Percentiles rank a stretch among this genome's conserved stretches.
Evolutionary conservation across 2,329 filamentous ascomycete genomes (phyloP).

Genomic region (Geosmithia flava): DNA sequence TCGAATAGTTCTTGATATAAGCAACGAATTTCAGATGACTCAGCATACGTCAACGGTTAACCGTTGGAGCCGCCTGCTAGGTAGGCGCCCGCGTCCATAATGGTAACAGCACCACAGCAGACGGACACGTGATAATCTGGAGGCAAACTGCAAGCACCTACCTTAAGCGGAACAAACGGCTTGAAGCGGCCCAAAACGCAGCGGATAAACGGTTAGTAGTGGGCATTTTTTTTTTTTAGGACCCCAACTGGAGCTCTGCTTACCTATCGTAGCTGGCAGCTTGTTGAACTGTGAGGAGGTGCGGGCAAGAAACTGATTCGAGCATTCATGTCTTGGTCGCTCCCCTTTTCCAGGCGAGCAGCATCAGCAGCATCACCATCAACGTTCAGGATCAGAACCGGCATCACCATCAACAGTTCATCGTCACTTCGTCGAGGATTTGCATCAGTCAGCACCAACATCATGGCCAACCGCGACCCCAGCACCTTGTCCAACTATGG

Average conservation of each 20-base stretch:
- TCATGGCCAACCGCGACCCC: constrained; percentile 49
- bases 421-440: neutral
- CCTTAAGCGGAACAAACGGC: neutral
- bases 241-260: neutral
- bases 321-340: constrained; percentile 1
- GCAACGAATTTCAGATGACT: neutral
- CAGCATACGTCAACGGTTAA: neutral
- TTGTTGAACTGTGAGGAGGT: too few relatives aligned
- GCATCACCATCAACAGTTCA: neutral
- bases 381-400: neutral
- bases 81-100: too few relatives aligned
- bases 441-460: neutral
- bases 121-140: neutral
- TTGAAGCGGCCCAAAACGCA: constrained; percentile 1
- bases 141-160: neutral
- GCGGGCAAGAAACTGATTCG: too few relatives aligned
- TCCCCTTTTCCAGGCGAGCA: constrained; percentile 1
- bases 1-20: neutral
- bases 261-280: neutral
- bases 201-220: neutral
- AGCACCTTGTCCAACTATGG: constrained; percentile 90
- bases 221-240: too few relatives aligned
- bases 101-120: neutral
- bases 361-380: neutral
- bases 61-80: too few relatives aligned